phyloP scores from a whole-genome alignment of 257 asterid genomes.

The Cynanchum wilfordii region DNA sequence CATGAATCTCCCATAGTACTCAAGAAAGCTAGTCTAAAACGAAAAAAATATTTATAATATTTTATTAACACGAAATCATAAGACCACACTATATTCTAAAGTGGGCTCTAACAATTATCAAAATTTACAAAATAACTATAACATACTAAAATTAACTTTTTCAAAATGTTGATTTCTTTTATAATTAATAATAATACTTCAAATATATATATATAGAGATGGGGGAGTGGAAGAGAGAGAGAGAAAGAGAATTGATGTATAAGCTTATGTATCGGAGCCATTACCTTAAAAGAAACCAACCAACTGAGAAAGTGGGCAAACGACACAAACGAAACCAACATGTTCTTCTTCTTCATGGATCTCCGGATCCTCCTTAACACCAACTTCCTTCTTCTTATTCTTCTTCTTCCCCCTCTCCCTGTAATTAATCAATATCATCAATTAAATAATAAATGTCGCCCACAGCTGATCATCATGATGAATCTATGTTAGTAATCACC shows the following conservation, averaged over 20 bases:
- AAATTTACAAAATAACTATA: no score
- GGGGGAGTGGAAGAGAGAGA: background rate
- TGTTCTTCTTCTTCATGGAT: constrained; percentile 8
- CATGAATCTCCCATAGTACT: no score
- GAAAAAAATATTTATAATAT: no score
- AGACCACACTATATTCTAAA: no score
- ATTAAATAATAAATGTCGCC: constrained; percentile 3
- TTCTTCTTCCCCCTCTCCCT: background rate
- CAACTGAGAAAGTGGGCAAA: constrained; percentile 13
- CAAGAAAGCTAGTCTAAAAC: no score
- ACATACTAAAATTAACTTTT: no score
- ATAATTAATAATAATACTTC: no score
- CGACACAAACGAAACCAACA: constrained; percentile 1
- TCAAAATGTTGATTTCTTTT: no score
- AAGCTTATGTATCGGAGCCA: constrained; percentile 30
- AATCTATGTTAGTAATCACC: background rate
- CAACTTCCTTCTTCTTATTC: constrained; percentile 6
- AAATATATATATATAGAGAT: no score
- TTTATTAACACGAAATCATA: no score
- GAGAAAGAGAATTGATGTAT: constrained; percentile 9
- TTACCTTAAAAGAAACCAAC: constrained; percentile 16
- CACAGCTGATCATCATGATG: background rate
- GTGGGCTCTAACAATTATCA: no score
- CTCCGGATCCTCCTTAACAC: background rate
- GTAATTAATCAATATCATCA: no score